Conservation (phyloP, 257 asterid species). For the Gardenia jasminoides region DNA sequence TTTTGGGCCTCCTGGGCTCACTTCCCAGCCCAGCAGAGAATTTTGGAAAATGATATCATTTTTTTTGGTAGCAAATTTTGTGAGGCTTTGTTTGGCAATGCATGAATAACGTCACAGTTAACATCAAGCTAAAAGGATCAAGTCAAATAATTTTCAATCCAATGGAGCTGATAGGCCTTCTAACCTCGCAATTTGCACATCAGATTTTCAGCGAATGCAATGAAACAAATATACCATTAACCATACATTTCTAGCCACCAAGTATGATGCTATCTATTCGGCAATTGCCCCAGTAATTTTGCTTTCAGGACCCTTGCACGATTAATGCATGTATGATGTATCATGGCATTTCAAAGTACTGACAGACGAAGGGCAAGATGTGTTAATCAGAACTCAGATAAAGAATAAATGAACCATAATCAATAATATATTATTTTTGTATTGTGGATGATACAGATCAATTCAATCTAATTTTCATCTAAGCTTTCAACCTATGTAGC, state of each 20-base stretch:
- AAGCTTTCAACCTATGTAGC: neutral
- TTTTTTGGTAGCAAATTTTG: too few species aligned
- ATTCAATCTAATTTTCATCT: neutral
- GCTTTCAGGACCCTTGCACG: neutral
- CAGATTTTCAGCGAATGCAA: neutral
- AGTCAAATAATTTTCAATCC: too few species aligned
- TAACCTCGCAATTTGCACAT: neutral
- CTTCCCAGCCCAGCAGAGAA: too few species aligned
- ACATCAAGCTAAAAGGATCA: too few species aligned
- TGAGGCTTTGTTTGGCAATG: too few species aligned
- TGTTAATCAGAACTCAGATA: neutral
- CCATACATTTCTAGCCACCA: too few species aligned
- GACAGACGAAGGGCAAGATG: slow-evolving; percentile 29
- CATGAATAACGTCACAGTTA: too few species aligned
- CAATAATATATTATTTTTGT: neutral
- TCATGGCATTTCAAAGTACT: slow-evolving; percentile 62
- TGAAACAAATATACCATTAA: neutral
- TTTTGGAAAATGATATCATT: too few species aligned
- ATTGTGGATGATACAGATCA: neutral
- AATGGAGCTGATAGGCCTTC: neutral
- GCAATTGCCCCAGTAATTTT: too few species aligned
- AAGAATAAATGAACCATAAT: neutral
- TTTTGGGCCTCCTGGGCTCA: neutral
- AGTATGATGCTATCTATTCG: too few species aligned
- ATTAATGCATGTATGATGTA: slow-evolving; percentile 38